phyloP scores from a whole-genome alignment of 2,329 filamentous ascomycete species.

The Penicillium verrucosum region DNA sequence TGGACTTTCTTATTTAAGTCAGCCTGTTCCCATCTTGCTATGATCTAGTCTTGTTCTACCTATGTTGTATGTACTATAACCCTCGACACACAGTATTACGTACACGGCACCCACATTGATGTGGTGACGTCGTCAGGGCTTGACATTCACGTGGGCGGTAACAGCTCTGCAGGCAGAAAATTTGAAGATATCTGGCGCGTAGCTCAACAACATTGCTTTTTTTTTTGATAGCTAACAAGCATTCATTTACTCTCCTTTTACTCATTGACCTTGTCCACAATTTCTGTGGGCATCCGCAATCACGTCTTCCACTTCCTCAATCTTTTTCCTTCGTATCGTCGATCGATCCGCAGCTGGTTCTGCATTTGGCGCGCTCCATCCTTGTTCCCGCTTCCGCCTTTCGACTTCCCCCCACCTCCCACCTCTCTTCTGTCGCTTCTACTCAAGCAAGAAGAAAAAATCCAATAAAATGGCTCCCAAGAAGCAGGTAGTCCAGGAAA shows the following conservation, averaged over 20 bases:
- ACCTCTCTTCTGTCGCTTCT: slow-evolving; percentile 44
- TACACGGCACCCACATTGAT: neutral
- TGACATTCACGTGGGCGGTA: slow-evolving; percentile 29
- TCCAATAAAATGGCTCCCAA: slow-evolving; percentile 88
- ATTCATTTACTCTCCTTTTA: slow-evolving; percentile 11
- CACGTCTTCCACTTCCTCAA: slow-evolving; percentile 29
- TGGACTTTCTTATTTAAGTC: neutral
- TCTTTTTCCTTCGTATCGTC: slow-evolving; percentile 53
- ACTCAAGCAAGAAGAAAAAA: slow-evolving; percentile 59
- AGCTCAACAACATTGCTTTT: slow-evolving; percentile 7
- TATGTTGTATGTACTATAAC: neutral
- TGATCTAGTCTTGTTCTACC: neutral
- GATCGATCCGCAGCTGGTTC: slow-evolving; percentile 63
- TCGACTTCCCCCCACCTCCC: slow-evolving; percentile 27
- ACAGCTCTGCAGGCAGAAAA: slow-evolving; percentile 23
- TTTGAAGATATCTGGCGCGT: slow-evolving; percentile 14
- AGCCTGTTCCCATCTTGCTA: neutral
- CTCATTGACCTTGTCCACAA: slow-evolving; percentile 17
- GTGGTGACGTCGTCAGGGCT: slow-evolving; percentile 23
- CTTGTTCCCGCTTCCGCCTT: slow-evolving; percentile 44
- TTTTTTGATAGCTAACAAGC: slow-evolving; percentile 1
- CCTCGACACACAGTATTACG: neutral
- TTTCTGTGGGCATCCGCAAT: slow-evolving; percentile 27
- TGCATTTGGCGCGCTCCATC: slow-evolving; percentile 47
- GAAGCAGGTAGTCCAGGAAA: slow-evolving; percentile 85